Conservation (phyloP, 257 asterid genomes). For the Thymus mandschuricus region DNA sequence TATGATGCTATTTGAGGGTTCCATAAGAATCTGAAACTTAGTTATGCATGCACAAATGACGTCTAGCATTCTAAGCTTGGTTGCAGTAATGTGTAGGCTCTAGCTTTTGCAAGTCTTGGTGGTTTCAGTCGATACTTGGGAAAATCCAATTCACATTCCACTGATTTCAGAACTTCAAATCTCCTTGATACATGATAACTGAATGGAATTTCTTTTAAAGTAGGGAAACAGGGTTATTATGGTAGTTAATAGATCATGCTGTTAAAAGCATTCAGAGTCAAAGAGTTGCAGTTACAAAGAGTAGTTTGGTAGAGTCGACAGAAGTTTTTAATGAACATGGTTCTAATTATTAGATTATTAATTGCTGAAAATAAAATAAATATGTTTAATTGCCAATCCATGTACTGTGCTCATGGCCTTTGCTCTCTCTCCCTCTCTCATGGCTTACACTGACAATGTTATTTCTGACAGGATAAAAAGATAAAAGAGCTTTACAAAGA, state of each 20-base stretch:
- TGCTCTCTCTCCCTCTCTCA: neutral
- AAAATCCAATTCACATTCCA: conserved; percentile 3
- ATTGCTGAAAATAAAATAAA: neutral
- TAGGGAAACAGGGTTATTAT: neutral
- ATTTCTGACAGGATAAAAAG: conserved; percentile 71
- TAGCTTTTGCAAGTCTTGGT: conserved; percentile 6
- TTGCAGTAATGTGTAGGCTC: neutral
- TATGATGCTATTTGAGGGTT: conserved; percentile 19
- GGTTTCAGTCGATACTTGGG: neutral
- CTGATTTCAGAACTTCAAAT: conserved; percentile 7
- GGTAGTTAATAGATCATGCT: neutral
- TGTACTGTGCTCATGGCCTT: conserved; percentile 14
- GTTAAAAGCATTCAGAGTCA: neutral
- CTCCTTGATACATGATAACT: conserved; percentile 1
- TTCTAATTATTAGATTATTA: neutral
- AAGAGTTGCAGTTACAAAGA: conserved; percentile 2
- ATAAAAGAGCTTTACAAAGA: conserved; percentile 82
- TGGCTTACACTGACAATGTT: conserved; percentile 22
- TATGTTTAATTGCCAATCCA: neutral
- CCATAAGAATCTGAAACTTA: conserved; percentile 4
- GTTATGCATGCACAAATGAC: conserved; percentile 18
- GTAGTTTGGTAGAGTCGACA: neutral
- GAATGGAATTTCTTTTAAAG: neutral
- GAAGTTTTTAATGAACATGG: neutral
- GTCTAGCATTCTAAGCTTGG: neutral